A percentile compares a stretch with the other conserved stretches of the same genome.
These are phyloP conservation scores for Vigna unguiculata DNA, from an alignment of 306 rosid genomes.

Conservation along the genomic window DNA sequence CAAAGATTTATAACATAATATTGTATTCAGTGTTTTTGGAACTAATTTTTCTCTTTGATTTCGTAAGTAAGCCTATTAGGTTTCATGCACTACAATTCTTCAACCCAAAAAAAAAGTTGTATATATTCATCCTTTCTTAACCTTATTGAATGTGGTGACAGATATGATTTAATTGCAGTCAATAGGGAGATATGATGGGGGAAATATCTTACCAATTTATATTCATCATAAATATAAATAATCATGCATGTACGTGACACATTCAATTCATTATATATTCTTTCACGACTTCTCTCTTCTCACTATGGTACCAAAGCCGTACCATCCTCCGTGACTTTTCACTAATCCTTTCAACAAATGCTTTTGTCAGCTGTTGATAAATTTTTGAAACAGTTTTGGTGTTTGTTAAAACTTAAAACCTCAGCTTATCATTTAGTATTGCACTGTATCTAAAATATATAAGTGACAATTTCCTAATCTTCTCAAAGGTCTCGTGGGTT, in stretches of 20 bases:
- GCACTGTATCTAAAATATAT: conserved; percentile 4
- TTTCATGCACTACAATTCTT: conserved; percentile 1
- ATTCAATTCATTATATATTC: too few species aligned
- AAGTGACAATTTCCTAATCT: conserved; percentile 37
- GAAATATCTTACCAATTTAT: too few species aligned
- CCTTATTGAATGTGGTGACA: neutral
- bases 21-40: conserved; percentile 28
- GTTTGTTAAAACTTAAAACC: conserved; percentile 8
- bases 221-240: too few species aligned
- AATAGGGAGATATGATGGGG: too few species aligned
- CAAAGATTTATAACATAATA: conserved; percentile 1
- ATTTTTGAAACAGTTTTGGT: conserved; percentile 8
- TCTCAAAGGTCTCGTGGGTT: conserved; percentile 69
- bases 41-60: conserved; percentile 23
- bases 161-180: too few species aligned
- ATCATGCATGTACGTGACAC: too few species aligned
- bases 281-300: too few species aligned
- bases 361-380: neutral
- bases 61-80: conserved; percentile 20
- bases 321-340: too few species aligned
- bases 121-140: neutral
- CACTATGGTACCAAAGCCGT: too few species aligned
- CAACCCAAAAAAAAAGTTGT: neutral
- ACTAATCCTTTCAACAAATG: neutral
- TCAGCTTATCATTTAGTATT: conserved; percentile 29